Percentiles rank a stretch among this genome's conserved stretches.
Evolutionary conservation across 1,284 basidiomycete genomes (phyloP).

Genomic region (Papiliotrema laurentii): DNA sequence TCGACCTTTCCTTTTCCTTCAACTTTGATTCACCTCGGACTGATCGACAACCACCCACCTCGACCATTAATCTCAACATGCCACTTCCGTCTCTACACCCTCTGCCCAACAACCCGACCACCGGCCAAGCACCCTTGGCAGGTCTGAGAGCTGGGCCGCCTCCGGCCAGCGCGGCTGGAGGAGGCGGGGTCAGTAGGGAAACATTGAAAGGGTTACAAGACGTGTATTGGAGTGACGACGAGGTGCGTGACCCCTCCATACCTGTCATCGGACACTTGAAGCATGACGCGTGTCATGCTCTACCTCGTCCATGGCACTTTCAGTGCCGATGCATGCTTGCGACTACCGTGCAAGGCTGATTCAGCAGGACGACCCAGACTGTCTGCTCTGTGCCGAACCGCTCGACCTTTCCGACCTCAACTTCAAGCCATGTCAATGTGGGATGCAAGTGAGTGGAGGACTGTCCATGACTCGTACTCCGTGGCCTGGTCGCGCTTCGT

Average conservation of each 20-base stretch:
- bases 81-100: slow-evolving; percentile 28
- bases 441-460: slow-evolving; percentile 72
- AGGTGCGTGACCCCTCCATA: slow-evolving; percentile 47
- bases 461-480: neutral
- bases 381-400: slow-evolving; percentile 96
- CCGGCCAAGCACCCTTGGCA: slow-evolving; percentile 38
- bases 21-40: too few species aligned
- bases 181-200: slow-evolving; percentile 43
- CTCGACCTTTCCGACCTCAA: slow-evolving; percentile 99
- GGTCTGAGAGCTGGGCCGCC: slow-evolving; percentile 16
- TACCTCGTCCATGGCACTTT: neutral
- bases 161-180: slow-evolving; percentile 24
- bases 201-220: slow-evolving; percentile 69
- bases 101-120: slow-evolving; percentile 44
- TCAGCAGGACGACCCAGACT: slow-evolving; percentile 88
- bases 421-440: slow-evolving; percentile 98
- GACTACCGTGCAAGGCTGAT: neutral
- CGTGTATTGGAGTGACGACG: slow-evolving; percentile 98
- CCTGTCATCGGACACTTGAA: neutral
- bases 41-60: too few species aligned
- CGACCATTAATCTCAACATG: too few species aligned
- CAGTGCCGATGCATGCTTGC: neutral
- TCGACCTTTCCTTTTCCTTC: too few species aligned
- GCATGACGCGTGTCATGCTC: neutral
- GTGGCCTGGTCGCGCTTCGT: neutral